Conservation (phyloP, 2,329 filamentous ascomycete genomes). For the Stemphylium vesicarium region DNA sequence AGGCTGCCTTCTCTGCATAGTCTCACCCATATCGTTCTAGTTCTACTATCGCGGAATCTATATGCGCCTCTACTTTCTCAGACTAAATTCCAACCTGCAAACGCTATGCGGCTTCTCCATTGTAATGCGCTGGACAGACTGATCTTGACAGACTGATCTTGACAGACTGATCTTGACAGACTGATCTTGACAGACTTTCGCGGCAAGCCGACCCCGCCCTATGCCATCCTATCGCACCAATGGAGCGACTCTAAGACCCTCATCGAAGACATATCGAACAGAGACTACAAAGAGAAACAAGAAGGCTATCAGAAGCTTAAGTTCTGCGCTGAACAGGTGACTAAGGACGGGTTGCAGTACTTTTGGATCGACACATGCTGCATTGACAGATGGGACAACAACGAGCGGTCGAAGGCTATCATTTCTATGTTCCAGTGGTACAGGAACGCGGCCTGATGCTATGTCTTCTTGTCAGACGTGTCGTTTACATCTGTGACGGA, state of each 20-base stretch:
- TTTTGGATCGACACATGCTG: background rate
- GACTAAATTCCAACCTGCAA: background rate
- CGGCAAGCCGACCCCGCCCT: conserved; percentile 18
- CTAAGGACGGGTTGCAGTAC: background rate
- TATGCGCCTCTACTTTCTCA: background rate
- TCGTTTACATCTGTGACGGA: background rate
- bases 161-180: no score
- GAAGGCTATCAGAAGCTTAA: background rate
- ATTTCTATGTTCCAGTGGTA: no score
- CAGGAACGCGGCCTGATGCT: conserved; percentile 21
- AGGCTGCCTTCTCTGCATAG: conserved; percentile 9
- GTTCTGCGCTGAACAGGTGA: background rate
- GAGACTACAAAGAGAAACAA: background rate
- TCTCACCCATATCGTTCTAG: background rate
- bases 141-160: no score
- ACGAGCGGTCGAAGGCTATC: no score
- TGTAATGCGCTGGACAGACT: background rate
- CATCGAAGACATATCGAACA: conserved; percentile 25
- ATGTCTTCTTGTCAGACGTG: conserved; percentile 18
- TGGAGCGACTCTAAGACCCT: conserved; percentile 38
- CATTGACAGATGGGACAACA: no score
- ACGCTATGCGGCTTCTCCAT: no score
- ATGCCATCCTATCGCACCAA: conserved; percentile 44
- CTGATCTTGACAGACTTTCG: background rate
- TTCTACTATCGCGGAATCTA: background rate